Evolutionary conservation across 441 rosid genomes (phyloP).

Genomic region (Capsella rubella): DNA sequence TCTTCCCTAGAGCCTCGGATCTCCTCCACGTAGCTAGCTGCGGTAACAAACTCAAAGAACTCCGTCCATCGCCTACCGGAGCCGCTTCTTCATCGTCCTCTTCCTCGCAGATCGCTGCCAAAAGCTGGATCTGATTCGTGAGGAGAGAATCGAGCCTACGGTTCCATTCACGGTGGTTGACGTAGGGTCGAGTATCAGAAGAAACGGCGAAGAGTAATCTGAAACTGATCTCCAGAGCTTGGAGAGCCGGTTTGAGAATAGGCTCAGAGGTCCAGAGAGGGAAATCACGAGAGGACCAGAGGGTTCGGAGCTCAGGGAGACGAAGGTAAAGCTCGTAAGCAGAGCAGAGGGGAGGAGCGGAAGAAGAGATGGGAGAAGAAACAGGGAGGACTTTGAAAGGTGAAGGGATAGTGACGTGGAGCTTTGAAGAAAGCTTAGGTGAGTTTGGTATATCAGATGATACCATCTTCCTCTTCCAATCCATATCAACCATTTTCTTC

Average conservation of each 20-base stretch:
- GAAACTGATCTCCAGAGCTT: conserved; percentile 79
- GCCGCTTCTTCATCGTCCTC: conserved; percentile 52
- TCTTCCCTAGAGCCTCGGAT: conserved; percentile 71
- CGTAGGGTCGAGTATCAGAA: conserved; percentile 76
- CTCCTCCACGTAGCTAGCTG: conserved; percentile 80
- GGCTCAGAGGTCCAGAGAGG: conserved; percentile 69
- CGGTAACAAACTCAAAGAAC: conserved; percentile 79
- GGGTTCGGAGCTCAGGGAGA: conserved; percentile 68
- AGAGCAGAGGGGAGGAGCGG: conserved; percentile 61
- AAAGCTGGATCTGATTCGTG: conserved; percentile 66
- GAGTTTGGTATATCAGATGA: conserved; percentile 42
- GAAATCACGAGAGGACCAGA: conserved; percentile 67
- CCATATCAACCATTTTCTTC: conserved; percentile 73
- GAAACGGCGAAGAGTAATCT: conserved; percentile 64
- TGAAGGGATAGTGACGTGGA: conserved; percentile 56
- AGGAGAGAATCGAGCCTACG: conserved; percentile 77
- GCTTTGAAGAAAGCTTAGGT: conserved; percentile 53
- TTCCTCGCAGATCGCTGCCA: conserved; percentile 60
- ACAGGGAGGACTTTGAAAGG: conserved; percentile 47
- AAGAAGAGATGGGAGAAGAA: conserved; percentile 54
- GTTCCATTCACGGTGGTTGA: conserved; percentile 71
- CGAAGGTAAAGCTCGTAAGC: conserved; percentile 83
- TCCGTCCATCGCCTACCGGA: conserved; percentile 66
- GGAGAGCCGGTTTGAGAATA: conserved; percentile 73
- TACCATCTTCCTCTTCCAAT: conserved; percentile 72